Evolutionary conservation across 176 grass and related monocot genomes (phyloP).

Genomic region (Elaeis guineensis): DNA sequence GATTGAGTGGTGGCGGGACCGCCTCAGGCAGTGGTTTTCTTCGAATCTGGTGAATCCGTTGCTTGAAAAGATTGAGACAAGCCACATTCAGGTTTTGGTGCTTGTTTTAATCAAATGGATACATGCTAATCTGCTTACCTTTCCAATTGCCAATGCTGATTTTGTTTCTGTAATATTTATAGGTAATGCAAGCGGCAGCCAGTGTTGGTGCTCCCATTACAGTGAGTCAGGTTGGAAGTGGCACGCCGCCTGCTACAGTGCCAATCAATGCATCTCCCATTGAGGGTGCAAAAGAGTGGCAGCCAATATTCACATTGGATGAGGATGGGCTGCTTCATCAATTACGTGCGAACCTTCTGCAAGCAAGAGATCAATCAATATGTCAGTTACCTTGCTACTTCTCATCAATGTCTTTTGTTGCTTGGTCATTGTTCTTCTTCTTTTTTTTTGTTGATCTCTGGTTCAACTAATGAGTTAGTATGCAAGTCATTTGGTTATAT

Average conservation of each 20-base stretch:
- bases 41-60: slow-evolving; percentile 74
- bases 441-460: no score
- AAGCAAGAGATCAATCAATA: slow-evolving; percentile 46
- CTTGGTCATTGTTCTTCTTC: no score
- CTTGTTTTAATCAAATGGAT: slow-evolving; percentile 6
- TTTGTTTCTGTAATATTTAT: slow-evolving; percentile 22
- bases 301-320: slow-evolving; percentile 62
- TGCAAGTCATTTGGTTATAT: no score
- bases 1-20: slow-evolving; percentile 81
- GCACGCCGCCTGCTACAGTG: slow-evolving; percentile 35
- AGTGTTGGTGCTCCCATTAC: slow-evolving; percentile 62
- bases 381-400: slow-evolving; percentile 33
- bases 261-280: slow-evolving; percentile 60
- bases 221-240: slow-evolving; percentile 83
- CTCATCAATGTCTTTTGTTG: no score
- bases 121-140: slow-evolving; percentile 1
- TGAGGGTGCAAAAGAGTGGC: slow-evolving; percentile 68
- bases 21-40: slow-evolving; percentile 93
- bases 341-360: slow-evolving; percentile 49
- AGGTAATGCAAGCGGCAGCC: slow-evolving; percentile 80
- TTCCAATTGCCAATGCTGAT: slow-evolving; percentile 11
- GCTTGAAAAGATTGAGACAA: slow-evolving; percentile 68
- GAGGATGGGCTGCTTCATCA: slow-evolving; percentile 84
- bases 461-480: no score
- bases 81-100: slow-evolving; percentile 62